phyloP scores from a whole-genome alignment of 2,329 filamentous ascomycete genomes.

The Aspergillus uvarum region DNA sequence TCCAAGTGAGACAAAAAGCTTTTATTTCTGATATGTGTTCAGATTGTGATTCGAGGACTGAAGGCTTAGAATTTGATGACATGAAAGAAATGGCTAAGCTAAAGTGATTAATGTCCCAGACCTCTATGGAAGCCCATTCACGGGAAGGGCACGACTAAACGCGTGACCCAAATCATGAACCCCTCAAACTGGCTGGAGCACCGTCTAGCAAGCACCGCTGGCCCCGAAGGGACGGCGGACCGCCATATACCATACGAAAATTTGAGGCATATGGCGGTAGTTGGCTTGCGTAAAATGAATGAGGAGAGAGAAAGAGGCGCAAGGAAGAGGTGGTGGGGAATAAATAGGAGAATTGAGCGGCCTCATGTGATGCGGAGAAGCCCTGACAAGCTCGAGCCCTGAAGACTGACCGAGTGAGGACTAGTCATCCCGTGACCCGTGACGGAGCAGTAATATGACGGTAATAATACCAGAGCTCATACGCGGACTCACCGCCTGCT shows the following conservation, averaged over 20 bases:
- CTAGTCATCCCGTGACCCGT: neutral
- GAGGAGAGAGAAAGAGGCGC: constrained; percentile 15
- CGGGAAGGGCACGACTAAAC: constrained; percentile 14
- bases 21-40: too few relatives aligned
- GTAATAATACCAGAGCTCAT: neutral
- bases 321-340: constrained; percentile 18
- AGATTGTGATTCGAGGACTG: too few relatives aligned
- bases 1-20: neutral
- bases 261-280: constrained; percentile 28
- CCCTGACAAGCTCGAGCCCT: neutral
- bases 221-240: constrained; percentile 20
- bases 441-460: neutral
- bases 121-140: constrained; percentile 50
- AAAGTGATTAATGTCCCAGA: constrained; percentile 38
- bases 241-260: constrained; percentile 28
- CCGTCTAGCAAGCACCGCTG: constrained; percentile 41
- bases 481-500: neutral
- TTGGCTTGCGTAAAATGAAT: constrained; percentile 31
- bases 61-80: too few relatives aligned
- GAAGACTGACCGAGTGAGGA: neutral
- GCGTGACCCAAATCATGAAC: constrained; percentile 34
- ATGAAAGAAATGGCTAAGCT: too few relatives aligned
- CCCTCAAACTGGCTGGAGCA: constrained; percentile 49
- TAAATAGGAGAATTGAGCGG: neutral
- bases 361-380: constrained; percentile 13